Percentiles rank a stretch among this genome's conserved stretches.
phyloP scores from a whole-genome alignment of 805 yeast genomes.

The Candida maesae region DNA sequence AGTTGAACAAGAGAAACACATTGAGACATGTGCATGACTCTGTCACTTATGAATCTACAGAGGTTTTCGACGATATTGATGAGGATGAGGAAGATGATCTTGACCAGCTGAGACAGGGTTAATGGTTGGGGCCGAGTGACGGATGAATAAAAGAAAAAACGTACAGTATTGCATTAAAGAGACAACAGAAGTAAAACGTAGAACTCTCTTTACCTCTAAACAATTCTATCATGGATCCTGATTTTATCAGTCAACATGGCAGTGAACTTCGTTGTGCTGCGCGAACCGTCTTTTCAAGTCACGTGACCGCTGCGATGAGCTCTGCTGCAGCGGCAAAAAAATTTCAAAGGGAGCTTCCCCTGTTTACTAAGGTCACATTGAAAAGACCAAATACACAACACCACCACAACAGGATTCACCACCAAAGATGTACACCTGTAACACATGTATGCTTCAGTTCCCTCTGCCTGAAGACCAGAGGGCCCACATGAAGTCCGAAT shows the following conservation, averaged over 20 bases:
- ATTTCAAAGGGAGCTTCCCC: not conserved
- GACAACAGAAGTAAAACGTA: too few species aligned
- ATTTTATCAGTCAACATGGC: too few species aligned
- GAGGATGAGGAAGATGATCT: constrained; percentile 27
- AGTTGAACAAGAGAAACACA: constrained; percentile 63
- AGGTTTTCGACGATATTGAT: constrained; percentile 31
- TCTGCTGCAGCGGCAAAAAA: constrained; percentile 10
- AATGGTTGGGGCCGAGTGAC: too few species aligned
- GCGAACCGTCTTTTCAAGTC: too few species aligned
- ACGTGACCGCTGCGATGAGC: too few species aligned
- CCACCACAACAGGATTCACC: not conserved
- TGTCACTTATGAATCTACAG: constrained; percentile 64
- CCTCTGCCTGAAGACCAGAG: constrained; percentile 76
- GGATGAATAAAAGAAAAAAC: too few species aligned
- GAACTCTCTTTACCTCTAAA: too few species aligned
- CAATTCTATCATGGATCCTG: too few species aligned
- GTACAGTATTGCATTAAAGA: too few species aligned
- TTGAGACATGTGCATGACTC: constrained; percentile 72
- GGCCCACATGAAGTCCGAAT: constrained; percentile 91
- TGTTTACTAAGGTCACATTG: not conserved
- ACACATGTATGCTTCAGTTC: constrained; percentile 81
- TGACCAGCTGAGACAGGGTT: constrained; percentile 16
- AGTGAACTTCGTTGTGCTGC: too few species aligned
- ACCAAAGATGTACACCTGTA: constrained; percentile 57
- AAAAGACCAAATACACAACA: not conserved